Conservation (phyloP, 2,329 filamentous ascomycete genomes). For the Aspergillus sp. region DNA sequence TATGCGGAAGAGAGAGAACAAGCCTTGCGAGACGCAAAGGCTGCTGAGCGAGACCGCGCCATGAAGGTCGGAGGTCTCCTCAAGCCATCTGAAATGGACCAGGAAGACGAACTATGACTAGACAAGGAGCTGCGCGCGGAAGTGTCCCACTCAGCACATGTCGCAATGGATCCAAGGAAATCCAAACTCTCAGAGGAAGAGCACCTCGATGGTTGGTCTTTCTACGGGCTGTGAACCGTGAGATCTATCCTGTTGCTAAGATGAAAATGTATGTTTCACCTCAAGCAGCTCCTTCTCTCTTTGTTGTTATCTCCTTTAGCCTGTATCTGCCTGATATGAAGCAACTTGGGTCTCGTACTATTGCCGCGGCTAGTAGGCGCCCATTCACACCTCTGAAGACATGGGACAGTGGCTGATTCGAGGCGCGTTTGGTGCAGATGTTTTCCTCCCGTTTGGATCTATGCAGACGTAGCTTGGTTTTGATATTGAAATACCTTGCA, state of each 20-base stretch:
- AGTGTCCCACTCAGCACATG: constrained; percentile 41
- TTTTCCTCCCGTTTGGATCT: no score
- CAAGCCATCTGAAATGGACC: constrained; percentile 94
- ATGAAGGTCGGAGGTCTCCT: constrained; percentile 94
- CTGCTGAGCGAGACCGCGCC: constrained; percentile 83
- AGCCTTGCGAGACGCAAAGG: constrained; percentile 78
- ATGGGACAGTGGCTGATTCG: no score
- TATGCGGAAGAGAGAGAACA: constrained; percentile 94
- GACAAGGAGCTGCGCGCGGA: constrained; percentile 64
- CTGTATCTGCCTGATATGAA: no score
- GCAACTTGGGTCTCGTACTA: no score
- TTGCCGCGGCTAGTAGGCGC: no score
- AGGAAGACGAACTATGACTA: constrained; percentile 81
- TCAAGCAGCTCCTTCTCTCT: background rate
- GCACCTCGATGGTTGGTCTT: constrained; percentile 62
- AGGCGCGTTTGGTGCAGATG: no score
- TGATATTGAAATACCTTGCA: no score
- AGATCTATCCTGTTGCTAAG: background rate
- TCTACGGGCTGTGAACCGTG: constrained; percentile 56
- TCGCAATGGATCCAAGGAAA: constrained; percentile 18
- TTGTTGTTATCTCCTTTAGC: no score
- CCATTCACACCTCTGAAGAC: no score
- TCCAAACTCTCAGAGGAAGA: constrained; percentile 24
- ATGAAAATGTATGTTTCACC: no score
- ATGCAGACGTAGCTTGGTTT: no score